Conservation (phyloP, 139 green algal genomes). For the Picochlorum sp. region DNA sequence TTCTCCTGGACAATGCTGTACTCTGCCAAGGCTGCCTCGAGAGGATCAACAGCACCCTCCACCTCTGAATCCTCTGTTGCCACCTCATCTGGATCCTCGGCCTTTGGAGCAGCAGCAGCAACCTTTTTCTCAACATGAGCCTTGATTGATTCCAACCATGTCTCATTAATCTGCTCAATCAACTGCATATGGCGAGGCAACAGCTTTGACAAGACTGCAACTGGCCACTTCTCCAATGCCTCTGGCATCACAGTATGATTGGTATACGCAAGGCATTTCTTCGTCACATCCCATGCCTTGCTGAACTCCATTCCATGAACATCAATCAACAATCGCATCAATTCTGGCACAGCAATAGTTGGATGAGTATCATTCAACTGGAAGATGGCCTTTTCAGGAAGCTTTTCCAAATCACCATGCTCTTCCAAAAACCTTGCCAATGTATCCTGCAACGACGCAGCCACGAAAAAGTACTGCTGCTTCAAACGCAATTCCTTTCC, state of each 20-base stretch:
- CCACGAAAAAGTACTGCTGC: constrained; percentile 99
- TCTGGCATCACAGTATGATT: constrained; percentile 99
- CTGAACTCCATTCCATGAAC: constrained; percentile 82
- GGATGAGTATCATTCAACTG: constrained; percentile 99
- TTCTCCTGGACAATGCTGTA: constrained; percentile 80
- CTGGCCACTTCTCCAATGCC: constrained; percentile 97
- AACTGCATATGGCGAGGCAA: constrained; percentile 95
- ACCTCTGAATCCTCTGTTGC: constrained; percentile 16
- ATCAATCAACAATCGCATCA: constrained; percentile 95
- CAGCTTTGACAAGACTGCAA: constrained; percentile 82
- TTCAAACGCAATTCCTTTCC: constrained; percentile 98
- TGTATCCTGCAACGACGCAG: constrained; percentile 84
- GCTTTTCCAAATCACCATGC: constrained; percentile 45
- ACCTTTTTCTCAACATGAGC: constrained; percentile 20
- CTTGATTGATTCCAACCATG: constrained; percentile 34
- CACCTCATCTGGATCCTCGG: constrained; percentile 2
- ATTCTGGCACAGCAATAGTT: constrained; percentile 91
- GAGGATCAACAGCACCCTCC: constrained; percentile 15
- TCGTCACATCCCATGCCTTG: constrained; percentile 77
- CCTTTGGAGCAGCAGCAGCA: constrained; percentile 1
- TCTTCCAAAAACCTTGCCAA: constrained; percentile 34
- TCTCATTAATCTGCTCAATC: constrained; percentile 71
- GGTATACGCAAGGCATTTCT: constrained; percentile 86
- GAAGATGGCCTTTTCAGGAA: constrained; percentile 79
- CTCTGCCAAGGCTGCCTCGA: constrained; percentile 44